Evolutionary conservation across 2,329 filamentous ascomycete species (phyloP), one percentile per base, ranked within the genome.

Genomic region (Ascosphaera aggregata): DNA sequence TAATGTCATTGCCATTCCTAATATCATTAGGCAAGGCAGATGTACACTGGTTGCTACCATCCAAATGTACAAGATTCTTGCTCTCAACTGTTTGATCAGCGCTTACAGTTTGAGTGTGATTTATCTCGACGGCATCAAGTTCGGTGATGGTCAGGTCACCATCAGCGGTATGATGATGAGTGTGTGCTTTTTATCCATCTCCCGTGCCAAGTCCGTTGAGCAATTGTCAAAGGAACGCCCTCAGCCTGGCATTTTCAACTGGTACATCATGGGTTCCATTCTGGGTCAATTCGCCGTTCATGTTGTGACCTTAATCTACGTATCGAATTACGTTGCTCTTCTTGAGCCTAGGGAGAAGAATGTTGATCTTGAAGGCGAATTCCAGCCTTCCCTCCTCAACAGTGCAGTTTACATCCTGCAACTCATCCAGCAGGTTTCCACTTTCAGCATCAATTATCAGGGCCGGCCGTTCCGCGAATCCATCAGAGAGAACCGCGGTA

Each of bases 151-250:
- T 3, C 89, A 98, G 61, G 89, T 95, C 47, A 98, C 89, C 13
- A 95, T 98, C 51, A 94, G 84, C 49, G 89, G 89, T 49, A 95
- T 98, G 80, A 76, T 98, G 57, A 95, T 98, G 89, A 94, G 85
- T 50, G 89, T 98, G 38, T 98, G 89, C 63, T 98, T 98, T 69
- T 64, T 98, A 51, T 94, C 85, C 44, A 94, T 98, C 51, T 95
- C 89, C n/a, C 78, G 89, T 43, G 89, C 89, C 31, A 89, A 84
- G 64, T 81, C 89, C 20, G 89, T 98, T 39, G 89, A 98, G 61
- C 78, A 80, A 27, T 66, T 98, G 18, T 94, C 86, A 45, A 94
- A 94, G 62, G 89, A 98, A 60, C 79, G 89, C 31, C 89, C 89
- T 0, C 89, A 98, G 61, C 85, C 86, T 40, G 94, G 95, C 60